phyloP scores from a whole-genome alignment of 2,329 filamentous ascomycete species.

The Arthrobotrys entomopaga region DNA sequence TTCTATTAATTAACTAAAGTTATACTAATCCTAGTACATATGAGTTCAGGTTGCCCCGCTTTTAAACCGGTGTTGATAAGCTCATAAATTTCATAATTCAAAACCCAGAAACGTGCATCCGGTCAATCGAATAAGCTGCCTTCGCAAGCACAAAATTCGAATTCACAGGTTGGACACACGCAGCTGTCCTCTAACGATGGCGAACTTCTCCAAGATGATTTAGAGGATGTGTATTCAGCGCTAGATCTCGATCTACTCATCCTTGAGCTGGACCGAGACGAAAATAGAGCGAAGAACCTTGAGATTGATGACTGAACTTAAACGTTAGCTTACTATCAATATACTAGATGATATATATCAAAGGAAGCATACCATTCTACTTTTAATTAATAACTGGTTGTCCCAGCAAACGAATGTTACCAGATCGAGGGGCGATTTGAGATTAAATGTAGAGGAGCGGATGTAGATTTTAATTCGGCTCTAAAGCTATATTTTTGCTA shows the following conservation, averaged over 20 bases:
- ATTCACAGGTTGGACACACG: constrained; percentile 24
- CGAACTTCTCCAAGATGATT: constrained; percentile 11
- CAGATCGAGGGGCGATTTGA: too few relatives aligned
- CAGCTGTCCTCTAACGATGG: constrained; percentile 3
- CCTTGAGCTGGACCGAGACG: constrained; percentile 8
- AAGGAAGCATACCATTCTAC: too few relatives aligned
- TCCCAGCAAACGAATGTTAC: too few relatives aligned
- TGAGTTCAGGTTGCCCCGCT: too few relatives aligned
- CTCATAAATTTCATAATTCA: background rate
- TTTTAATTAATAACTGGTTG: too few relatives aligned
- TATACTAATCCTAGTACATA: too few relatives aligned
- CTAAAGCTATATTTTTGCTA: background rate
- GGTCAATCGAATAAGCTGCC: constrained; percentile 9
- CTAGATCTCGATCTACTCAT: background rate
- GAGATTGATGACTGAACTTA: constrained; percentile 21
- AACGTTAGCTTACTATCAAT: background rate
- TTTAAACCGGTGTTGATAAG: background rate
- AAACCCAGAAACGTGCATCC: too few relatives aligned
- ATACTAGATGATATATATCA: too few relatives aligned
- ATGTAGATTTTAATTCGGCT: too few relatives aligned
- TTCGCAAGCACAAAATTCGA: constrained; percentile 16
- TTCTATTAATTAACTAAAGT: too few relatives aligned
- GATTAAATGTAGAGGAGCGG: too few relatives aligned
- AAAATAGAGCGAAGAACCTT: constrained; percentile 24
- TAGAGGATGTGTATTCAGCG: background rate